phyloP scores from a whole-genome alignment of 148 eudicot species.

The Dysphania ambrosioides region DNA sequence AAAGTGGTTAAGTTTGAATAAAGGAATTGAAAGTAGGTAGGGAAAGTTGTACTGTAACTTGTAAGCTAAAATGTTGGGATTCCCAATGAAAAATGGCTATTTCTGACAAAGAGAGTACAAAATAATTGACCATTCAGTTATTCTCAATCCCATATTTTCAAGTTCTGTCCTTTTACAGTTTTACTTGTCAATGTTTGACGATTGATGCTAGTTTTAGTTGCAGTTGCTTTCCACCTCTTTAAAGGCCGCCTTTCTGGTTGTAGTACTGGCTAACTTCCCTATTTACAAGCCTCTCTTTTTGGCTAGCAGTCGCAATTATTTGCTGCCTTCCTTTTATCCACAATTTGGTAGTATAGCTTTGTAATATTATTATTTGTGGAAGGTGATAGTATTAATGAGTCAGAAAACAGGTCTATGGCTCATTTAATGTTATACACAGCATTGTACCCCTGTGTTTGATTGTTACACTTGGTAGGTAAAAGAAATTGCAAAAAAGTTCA shows the following conservation, averaged over 20 bases:
- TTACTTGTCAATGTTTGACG: background rate
- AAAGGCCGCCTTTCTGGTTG: slow-evolving; percentile 5
- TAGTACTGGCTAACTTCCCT: background rate
- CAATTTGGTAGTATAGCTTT: background rate
- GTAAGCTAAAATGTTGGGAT: background rate
- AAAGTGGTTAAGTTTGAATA: too few relatives aligned
- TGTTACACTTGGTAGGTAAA: background rate
- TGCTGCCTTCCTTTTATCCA: background rate
- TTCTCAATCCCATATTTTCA: background rate
- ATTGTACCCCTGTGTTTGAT: background rate
- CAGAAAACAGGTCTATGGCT: background rate
- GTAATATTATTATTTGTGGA: background rate
- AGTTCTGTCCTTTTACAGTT: background rate
- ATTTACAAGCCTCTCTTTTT: background rate
- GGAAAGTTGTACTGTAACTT: too few relatives aligned
- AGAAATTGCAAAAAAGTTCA: background rate
- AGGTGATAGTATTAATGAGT: background rate
- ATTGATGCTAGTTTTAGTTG: background rate
- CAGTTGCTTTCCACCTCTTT: background rate
- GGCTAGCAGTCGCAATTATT: background rate
- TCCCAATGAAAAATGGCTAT: background rate
- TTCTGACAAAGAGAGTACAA: background rate
- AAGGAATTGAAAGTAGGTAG: background rate
- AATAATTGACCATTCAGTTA: background rate
- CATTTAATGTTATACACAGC: slow-evolving; percentile 5